Conservation (phyloP, 306 rosid species). For the Begonia loranthoides region DNA sequence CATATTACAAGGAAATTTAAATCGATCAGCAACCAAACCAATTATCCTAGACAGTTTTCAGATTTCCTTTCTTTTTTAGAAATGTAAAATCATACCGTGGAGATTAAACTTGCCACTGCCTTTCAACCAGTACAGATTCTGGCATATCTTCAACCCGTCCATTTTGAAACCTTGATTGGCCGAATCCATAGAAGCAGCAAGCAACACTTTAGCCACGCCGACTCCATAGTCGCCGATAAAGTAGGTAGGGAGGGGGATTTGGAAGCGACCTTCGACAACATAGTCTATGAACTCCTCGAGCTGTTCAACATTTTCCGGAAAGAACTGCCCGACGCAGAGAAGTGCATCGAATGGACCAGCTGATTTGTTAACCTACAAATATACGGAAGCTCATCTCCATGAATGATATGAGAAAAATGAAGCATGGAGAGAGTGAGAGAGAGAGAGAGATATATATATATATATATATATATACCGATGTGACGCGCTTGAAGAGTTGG, state of each 20-base stretch:
- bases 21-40: too few relatives aligned
- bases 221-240: slow-evolving; percentile 92
- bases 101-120: slow-evolving; percentile 83
- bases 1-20: too few relatives aligned
- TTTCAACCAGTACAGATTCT: slow-evolving; percentile 81
- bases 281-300: slow-evolving; percentile 43
- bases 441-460: slow-evolving; percentile 1
- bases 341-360: slow-evolving; percentile 95
- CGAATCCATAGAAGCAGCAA: slow-evolving; percentile 42
- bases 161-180: slow-evolving; percentile 67
- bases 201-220: slow-evolving; percentile 48
- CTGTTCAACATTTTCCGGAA: slow-evolving; percentile 66
- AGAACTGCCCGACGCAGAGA: slow-evolving; percentile 87
- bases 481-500: slow-evolving; percentile 87
- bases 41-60: too few relatives aligned
- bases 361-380: slow-evolving; percentile 69
- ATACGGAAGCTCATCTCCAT: slow-evolving; percentile 6
- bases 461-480: slow-evolving; percentile 35
- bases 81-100: slow-evolving; percentile 30
- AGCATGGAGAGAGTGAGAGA: slow-evolving; percentile 10
- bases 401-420: slow-evolving; percentile 1
- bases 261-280: slow-evolving; percentile 44
- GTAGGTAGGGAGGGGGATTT: slow-evolving; percentile 68
- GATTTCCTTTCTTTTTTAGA: neutral
- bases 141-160: slow-evolving; percentile 75